Evolutionary conservation across 768 basidiomycete species (phyloP), one percentile per base, ranked within the genome.

Genomic region (Neoboletus magnificus): DNA sequence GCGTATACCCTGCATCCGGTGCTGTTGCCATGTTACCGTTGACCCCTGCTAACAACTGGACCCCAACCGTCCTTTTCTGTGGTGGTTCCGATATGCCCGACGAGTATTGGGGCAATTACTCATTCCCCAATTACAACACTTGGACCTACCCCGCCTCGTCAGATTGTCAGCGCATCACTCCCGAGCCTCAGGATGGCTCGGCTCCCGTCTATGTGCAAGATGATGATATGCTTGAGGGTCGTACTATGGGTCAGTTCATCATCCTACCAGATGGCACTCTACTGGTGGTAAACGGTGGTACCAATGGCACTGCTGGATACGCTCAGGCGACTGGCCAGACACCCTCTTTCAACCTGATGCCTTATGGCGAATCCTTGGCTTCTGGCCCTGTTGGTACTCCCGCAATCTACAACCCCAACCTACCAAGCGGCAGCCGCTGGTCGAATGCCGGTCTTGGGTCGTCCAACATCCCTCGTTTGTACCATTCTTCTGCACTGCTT

Each of bases 221-320:
- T 56, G 93, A 95, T 60, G 70, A 82, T 48, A 84, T 94, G 79
- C 75, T 84, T 8, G 81, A 86, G 49, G 82, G 84, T 0, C 81
- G 92, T 30, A 91, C 89, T 20, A 98, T 98, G 94, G 92, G 94
- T 18, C 90, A 93, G 66, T 93, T 96, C 71, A 87, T 95, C 73
- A 79, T 82, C 50, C 84, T 97, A 5, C 85, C 93, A 0, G 83
- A 91, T 42, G 87, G 87, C 11, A 87, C 82, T 45, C 54, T 93
- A 11, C 75, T 93, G 22, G 79, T 93, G 37, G 74, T 93, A 58
- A 96, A 95, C 66, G 94, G 94, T 54, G 94, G 79, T 29, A 46
- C 64, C 6, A 93, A 92, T 63, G 94, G 94, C 25, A 96, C 93
- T 1, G 94, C 94, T 36, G 94, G 94, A 18, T 97, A 94, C 67